Evolutionary conservation across 768 basidiomycete genomes (phyloP).

Genomic region (Dacryopinax primogenitus): DNA sequence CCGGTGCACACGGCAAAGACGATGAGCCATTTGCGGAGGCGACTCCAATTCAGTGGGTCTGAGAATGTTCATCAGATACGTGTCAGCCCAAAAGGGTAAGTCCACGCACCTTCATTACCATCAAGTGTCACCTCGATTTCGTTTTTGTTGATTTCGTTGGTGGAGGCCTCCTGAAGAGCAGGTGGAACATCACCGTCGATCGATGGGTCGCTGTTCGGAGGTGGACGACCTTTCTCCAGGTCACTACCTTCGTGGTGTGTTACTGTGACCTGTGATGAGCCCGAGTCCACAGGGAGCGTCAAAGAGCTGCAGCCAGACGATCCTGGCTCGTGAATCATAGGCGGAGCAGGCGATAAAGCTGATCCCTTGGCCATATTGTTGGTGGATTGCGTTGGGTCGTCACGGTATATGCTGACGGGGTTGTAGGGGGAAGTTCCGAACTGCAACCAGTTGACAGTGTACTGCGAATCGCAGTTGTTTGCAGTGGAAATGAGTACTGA

Average conservation of each 20-base stretch:
- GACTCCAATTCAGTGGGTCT: constrained; percentile 16
- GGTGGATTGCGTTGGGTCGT: not conserved
- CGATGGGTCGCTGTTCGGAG: not conserved
- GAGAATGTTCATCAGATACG: not conserved
- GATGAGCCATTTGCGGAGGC: constrained; percentile 20
- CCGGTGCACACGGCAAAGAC: constrained; percentile 19
- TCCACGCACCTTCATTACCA: not conserved
- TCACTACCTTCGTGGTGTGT: not conserved
- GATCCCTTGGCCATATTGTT: not conserved
- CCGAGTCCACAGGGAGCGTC: not conserved
- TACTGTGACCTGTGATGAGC: not conserved
- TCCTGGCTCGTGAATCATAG: not conserved
- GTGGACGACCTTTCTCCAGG: not conserved
- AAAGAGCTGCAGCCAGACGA: not conserved
- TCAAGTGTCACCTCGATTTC: not conserved
- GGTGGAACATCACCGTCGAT: not conserved
- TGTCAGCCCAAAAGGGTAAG: not conserved
- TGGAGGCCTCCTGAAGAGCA: not conserved
- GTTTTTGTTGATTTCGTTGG: not conserved
- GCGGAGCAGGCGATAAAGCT: not conserved
- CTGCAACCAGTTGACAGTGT: not conserved
- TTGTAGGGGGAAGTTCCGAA: not conserved
- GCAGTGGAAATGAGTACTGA: not conserved
- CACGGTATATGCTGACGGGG: not conserved
- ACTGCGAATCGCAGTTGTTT: not conserved